A percentile compares a stretch with the other conserved stretches of the same genome.
Evolutionary conservation across 192 early-diverging fungal species (phyloP).

Genomic region (Umbelopsis sp.): DNA sequence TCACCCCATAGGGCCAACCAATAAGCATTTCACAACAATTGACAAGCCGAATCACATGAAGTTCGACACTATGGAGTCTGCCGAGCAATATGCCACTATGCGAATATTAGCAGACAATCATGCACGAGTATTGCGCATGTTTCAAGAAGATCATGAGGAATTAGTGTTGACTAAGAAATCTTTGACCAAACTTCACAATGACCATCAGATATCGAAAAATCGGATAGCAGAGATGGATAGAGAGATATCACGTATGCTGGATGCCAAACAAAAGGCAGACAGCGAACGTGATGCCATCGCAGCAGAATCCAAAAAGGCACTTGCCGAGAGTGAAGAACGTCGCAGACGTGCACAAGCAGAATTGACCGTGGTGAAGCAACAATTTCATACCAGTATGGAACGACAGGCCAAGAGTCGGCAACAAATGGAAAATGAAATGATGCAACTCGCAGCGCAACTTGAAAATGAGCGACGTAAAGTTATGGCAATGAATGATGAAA

Average conservation of each 20-base stretch:
- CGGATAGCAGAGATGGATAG: neutral
- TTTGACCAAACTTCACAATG: neutral
- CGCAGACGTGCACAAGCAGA: neutral
- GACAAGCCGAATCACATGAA: neutral
- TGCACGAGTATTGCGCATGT: neutral
- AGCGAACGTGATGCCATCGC: neutral
- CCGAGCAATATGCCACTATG: neutral
- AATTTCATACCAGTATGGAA: neutral
- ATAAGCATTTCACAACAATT: neutral
- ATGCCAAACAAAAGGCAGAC: constrained; percentile 1
- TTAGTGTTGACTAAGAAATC: neutral
- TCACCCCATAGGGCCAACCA: too few relatives aligned
- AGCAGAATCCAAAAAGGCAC: neutral
- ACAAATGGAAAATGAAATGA: constrained; percentile 5
- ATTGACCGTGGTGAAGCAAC: neutral
- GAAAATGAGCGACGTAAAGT: constrained; percentile 2
- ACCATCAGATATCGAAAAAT: neutral
- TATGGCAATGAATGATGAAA: neutral
- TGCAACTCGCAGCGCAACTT: neutral
- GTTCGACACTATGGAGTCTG: too few relatives aligned
- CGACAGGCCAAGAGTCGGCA: neutral
- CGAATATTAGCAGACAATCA: constrained; percentile 1
- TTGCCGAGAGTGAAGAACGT: neutral
- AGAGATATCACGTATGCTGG: neutral
- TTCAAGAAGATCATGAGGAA: neutral